Evolutionary conservation across 176 grass and related monocot genomes (phyloP).

Genomic region (Lolium rigidum): DNA sequence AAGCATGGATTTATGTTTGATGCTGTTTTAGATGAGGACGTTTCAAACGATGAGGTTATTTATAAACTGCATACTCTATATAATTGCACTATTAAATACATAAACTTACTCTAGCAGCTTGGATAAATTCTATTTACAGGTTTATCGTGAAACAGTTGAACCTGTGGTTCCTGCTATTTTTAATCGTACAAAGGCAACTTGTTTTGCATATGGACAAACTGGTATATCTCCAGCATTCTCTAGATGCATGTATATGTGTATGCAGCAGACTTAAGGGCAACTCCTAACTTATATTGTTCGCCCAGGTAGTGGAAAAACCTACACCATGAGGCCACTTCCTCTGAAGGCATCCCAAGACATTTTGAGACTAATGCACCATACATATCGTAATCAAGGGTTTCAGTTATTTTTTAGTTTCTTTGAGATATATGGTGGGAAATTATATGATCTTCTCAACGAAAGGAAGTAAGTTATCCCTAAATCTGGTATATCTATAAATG

Average conservation of each 20-base stretch:
- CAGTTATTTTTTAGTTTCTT: constrained; percentile 97
- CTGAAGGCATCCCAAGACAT: constrained; percentile 98
- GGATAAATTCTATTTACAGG: constrained; percentile 56
- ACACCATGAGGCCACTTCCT: constrained; percentile 94
- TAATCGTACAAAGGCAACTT: constrained; percentile 94
- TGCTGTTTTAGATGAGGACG: constrained; percentile 97
- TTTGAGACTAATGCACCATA: constrained; percentile 91
- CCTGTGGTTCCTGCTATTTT: constrained; percentile 97
- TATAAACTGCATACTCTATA: constrained; percentile 5
- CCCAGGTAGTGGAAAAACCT: constrained; percentile 98
- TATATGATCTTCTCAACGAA: constrained; percentile 97
- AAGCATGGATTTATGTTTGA: constrained; percentile 97
- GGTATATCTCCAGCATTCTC: constrained; percentile 49
- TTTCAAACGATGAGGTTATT: constrained; percentile 93
- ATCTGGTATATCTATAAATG: constrained; percentile 6
- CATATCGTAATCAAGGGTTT: constrained; percentile 92
- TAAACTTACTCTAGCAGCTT: constrained; percentile 13
- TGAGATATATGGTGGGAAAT: constrained; percentile 98
- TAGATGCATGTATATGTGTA: constrained; percentile 21
- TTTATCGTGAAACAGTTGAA: constrained; percentile 97
- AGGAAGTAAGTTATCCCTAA: constrained; percentile 62
- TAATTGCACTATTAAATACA: constrained; percentile 29
- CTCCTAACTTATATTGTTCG: constrained; percentile 41
- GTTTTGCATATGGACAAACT: constrained; percentile 99
- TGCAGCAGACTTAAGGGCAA: constrained; percentile 9